phyloP scores from a whole-genome alignment of 2,329 filamentous ascomycete species.

The Aschersonia sp. region DNA sequence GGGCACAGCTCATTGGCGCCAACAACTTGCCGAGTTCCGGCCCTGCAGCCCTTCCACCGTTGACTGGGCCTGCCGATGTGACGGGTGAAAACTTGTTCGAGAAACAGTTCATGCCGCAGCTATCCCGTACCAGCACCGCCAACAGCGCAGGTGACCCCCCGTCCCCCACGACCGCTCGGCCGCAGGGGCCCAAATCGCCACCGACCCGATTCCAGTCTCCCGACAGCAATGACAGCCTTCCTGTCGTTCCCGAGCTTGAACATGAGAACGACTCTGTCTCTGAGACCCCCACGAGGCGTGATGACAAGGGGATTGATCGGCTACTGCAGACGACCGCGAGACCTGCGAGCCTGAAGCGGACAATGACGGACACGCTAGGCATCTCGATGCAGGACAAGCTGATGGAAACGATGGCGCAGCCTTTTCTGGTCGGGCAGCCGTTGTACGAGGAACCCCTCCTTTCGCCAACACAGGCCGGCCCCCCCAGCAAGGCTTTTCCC shows the following conservation, averaged over 20 bases:
- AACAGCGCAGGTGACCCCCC: conserved; percentile 13
- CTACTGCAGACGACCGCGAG: conserved; percentile 41
- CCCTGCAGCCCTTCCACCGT: conserved; percentile 34
- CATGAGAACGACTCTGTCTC: conserved; percentile 36
- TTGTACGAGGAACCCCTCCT: conserved; percentile 20
- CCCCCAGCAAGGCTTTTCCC: conserved; percentile 25
- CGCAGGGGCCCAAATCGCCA: conserved; percentile 8
- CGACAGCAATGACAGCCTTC: conserved; percentile 2
- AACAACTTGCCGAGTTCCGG: conserved; percentile 42
- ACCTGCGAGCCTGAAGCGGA: conserved; percentile 62
- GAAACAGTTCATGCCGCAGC: conserved; percentile 51
- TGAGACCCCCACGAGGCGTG: conserved; percentile 41
- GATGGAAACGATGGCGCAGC: conserved; percentile 71
- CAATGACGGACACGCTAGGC: conserved; percentile 69
- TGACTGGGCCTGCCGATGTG: conserved; percentile 66
- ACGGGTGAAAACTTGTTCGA: conserved; percentile 75
- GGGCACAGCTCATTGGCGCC: conserved; percentile 62
- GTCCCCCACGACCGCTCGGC: conserved; percentile 15
- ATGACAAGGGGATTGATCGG: conserved; percentile 27
- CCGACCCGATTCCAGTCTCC: conserved; percentile 5
- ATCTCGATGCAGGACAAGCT: conserved; percentile 68
- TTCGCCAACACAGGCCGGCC: conserved; percentile 30
- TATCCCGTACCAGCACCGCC: conserved; percentile 33
- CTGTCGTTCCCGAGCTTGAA: conserved; percentile 8
- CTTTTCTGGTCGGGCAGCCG: conserved; percentile 43